These are phyloP conservation scores for Geotrichum fermentans DNA, from an alignment of 1,139 yeast genomes.

Conservation along the genomic window DNA sequence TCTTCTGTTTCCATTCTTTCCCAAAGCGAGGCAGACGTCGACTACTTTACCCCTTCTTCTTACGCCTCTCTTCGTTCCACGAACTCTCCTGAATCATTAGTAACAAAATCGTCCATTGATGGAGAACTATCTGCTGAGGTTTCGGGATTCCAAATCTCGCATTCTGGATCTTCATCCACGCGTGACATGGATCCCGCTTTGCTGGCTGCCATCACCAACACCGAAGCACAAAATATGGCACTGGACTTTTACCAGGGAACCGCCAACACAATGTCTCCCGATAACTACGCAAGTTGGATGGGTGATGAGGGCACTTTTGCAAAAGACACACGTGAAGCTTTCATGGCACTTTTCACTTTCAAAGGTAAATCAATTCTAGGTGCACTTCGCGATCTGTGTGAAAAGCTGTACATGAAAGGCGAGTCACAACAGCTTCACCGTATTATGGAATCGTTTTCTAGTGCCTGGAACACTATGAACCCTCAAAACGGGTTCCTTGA, in stretches of 20 bases:
- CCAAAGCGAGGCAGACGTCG: conserved; percentile 2
- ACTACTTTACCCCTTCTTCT: conserved; percentile 13
- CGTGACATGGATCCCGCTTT: conserved; percentile 7
- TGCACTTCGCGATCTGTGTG: conserved; percentile 58
- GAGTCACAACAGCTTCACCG: conserved; percentile 80
- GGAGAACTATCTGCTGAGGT: not conserved
- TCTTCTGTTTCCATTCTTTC: conserved; percentile 8
- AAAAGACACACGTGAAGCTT: conserved; percentile 27
- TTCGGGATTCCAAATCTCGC: not conserved
- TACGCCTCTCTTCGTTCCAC: conserved; percentile 2
- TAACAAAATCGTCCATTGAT: conserved; percentile 2
- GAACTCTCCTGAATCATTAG: conserved; percentile 2
- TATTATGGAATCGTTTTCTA: conserved; percentile 62
- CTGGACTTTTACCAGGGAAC: conserved; percentile 28
- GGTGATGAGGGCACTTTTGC: conserved; percentile 29
- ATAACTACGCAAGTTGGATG: conserved; percentile 34
- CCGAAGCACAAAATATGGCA: conserved; percentile 23
- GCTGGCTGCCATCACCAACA: conserved; percentile 2
- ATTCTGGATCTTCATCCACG: not conserved
- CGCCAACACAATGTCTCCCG: conserved; percentile 26
- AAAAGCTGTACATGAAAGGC: conserved; percentile 64
- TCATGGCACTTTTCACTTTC: conserved; percentile 34
- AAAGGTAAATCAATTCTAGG: conserved; percentile 36
- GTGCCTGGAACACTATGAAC: conserved; percentile 55
- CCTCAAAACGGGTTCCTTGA: conserved; percentile 47